Evolutionary conservation across 2,329 filamentous ascomycete genomes (phyloP), one percentile per base, ranked within the genome.

Genomic region (Aspergillus caelatus): DNA sequence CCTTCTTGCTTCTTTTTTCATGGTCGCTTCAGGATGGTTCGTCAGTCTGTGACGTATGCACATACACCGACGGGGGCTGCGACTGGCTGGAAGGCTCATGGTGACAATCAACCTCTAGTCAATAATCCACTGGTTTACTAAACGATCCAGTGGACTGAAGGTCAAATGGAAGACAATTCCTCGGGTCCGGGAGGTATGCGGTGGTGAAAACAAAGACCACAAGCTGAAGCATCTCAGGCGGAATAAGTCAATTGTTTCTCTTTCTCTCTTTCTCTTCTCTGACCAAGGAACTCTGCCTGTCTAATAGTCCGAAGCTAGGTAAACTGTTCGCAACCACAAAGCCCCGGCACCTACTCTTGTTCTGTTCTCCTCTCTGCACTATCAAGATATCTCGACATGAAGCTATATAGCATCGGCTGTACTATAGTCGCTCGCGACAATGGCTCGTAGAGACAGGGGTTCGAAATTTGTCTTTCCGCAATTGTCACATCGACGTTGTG

Each of bases 281-380:
- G 73, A 70, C 68, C 71, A 71, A 74, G 72, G 70, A 70, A 72
- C 71, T 74, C 66, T 80, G 81, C 79, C 81, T 89, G 86, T 90
- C 89, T 89, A 91, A 91, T 88, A 88, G 75, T 79, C 80, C 80
- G 85, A 87, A 87, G 87, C 88, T 91, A 91, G 86, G 85, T 87
- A 86, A 85, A 87, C 66, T 75, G 72, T 71, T 75, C 80, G 80
- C 70, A 73, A 68, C 70, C 74, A 72, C 71, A 74, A 71, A 76
- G 75, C 68, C 71, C 73, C 74, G 73, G 73, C 72, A 70, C 76
- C 76, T 79, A 84, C 77, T 80, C 81, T 79, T 82, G 82, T 73
- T 83, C 82, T 84, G 85, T 48, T 48, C 43, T 46, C 21, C 82
- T 86, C 85, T 88, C 85, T 88, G 86, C 82, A 86, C 85, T 89